A percentile compares a stretch with the other conserved stretches of the same genome.
These are phyloP conservation scores for Avena eriantha DNA, from an alignment of 176 grass and related monocot species.

Conservation along the genomic window DNA sequence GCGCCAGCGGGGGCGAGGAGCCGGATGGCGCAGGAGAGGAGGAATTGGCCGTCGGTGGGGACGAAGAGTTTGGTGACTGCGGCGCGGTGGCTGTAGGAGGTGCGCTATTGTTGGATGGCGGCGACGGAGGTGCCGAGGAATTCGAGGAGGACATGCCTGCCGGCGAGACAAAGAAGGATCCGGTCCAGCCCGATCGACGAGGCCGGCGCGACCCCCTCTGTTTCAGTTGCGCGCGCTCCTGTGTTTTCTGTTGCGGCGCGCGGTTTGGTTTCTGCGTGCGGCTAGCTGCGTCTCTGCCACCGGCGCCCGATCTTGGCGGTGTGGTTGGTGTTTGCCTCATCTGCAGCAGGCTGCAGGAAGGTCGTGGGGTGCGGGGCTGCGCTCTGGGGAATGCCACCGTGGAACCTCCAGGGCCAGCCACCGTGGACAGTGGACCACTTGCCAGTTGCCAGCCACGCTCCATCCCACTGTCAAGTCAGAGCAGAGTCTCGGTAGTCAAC, in stretches of 20 bases:
- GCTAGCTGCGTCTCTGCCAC: not conserved
- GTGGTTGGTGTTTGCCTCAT: slow-evolving; percentile 56
- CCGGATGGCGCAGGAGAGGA: slow-evolving; percentile 45
- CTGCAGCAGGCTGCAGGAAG: not conserved
- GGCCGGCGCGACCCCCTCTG: not conserved
- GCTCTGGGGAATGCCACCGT: slow-evolving; percentile 2
- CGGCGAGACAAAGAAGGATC: not conserved
- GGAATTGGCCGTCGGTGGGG: not conserved
- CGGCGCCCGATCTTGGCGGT: slow-evolving; percentile 49
- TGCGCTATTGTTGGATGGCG: slow-evolving; percentile 28
- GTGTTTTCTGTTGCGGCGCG: not conserved
- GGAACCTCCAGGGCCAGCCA: not conserved
- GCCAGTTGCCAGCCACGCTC: not conserved
- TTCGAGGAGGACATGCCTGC: slow-evolving; percentile 65
- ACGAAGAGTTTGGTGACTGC: not conserved
- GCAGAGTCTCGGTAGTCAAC: too few species aligned
- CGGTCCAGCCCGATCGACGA: not conserved
- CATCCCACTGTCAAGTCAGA: too few species aligned
- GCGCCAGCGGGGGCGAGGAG: slow-evolving; percentile 40
- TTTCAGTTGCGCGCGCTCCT: too few species aligned
- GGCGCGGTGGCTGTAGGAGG: slow-evolving; percentile 15
- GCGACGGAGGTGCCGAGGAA: slow-evolving; percentile 38
- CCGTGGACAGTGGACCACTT: not conserved
- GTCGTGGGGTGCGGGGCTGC: slow-evolving; percentile 29
- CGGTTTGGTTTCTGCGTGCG: not conserved